These are phyloP conservation scores for Laburnicola sp. DNA, from an alignment of 2,329 filamentous ascomycete genomes.

Conservation along the genomic window DNA sequence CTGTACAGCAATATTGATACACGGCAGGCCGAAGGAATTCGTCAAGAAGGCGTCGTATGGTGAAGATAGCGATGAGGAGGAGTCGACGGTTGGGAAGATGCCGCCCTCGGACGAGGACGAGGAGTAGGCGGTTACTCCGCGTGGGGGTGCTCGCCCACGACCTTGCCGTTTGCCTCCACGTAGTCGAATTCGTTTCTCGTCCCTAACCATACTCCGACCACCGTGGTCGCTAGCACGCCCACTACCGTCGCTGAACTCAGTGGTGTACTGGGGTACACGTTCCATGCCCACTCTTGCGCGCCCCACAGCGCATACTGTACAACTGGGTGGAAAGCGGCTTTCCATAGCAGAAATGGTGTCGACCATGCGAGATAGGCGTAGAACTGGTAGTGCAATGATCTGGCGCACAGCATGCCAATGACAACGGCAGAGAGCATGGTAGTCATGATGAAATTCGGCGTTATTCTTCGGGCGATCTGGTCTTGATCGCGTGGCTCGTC, in stretches of 20 bases:
- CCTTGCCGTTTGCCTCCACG: conserved; percentile 18
- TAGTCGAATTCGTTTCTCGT: conserved; percentile 51
- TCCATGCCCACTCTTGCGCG: conserved; percentile 90
- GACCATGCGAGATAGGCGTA: conserved; percentile 90
- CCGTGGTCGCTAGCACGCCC: conserved; percentile 66
- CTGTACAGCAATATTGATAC: conserved; percentile 27
- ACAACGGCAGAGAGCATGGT: conserved; percentile 74
- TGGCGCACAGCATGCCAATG: conserved; percentile 81
- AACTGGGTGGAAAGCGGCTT: conserved; percentile 68
- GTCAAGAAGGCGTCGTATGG: conserved; percentile 62
- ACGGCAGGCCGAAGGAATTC: conserved; percentile 77
- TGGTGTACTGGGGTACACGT: conserved; percentile 81
- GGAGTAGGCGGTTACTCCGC: conserved; percentile 41
- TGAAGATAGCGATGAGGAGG: conserved; percentile 71
- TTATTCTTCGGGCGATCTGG: conserved; percentile 61
- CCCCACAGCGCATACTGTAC: conserved; percentile 71
- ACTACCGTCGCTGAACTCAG: conserved; percentile 70
- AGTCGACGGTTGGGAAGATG: conserved; percentile 82
- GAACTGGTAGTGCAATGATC: conserved; percentile 93
- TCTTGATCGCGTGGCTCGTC: conserved; percentile 55
- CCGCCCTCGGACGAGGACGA: conserved; percentile 80
- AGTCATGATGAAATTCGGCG: conserved; percentile 73
- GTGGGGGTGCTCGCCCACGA: conserved; percentile 33
- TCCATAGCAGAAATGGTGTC: conserved; percentile 85
- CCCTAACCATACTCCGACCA: conserved; percentile 64